Evolutionary conservation across 176 grass and related monocot species (phyloP).

Genomic region (Rhynchospora breviuscula): DNA sequence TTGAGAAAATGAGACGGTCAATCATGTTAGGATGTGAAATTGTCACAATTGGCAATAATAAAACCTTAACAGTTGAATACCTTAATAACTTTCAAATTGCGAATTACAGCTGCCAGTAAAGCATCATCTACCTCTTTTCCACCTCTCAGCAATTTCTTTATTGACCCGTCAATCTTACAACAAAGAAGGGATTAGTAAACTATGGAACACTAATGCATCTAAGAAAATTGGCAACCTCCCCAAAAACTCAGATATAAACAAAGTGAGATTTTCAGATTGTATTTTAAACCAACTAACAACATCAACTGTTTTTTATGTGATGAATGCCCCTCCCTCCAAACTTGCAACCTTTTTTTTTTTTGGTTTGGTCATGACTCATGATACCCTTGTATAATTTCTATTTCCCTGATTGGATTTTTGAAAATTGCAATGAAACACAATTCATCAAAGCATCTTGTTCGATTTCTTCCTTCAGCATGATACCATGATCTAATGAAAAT

Average conservation of each 20-base stretch:
- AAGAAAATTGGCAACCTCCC: background rate
- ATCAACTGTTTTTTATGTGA: background rate
- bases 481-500: background rate
- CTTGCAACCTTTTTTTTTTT: background rate
- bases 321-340: background rate
- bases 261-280: background rate
- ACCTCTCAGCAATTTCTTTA: constrained; percentile 71
- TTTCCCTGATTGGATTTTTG: background rate
- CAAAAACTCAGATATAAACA: background rate
- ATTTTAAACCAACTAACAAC: background rate
- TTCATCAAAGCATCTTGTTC: background rate
- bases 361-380: background rate
- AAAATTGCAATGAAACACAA: background rate
- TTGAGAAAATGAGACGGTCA: background rate
- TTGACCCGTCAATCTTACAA: constrained; percentile 53
- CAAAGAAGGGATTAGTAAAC: constrained; percentile 25
- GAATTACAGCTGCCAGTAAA: constrained; percentile 67
- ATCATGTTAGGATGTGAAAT: constrained; percentile 6
- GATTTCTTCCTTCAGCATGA: background rate
- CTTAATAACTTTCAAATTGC: constrained; percentile 91
- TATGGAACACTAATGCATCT: background rate
- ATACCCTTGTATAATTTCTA: background rate
- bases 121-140: constrained; percentile 71
- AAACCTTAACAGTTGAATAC: constrained; percentile 35
- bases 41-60: background rate